Evolutionary conservation across 805 yeast genomes (phyloP).

Genomic region (Cyberlindnera suaveolens): DNA sequence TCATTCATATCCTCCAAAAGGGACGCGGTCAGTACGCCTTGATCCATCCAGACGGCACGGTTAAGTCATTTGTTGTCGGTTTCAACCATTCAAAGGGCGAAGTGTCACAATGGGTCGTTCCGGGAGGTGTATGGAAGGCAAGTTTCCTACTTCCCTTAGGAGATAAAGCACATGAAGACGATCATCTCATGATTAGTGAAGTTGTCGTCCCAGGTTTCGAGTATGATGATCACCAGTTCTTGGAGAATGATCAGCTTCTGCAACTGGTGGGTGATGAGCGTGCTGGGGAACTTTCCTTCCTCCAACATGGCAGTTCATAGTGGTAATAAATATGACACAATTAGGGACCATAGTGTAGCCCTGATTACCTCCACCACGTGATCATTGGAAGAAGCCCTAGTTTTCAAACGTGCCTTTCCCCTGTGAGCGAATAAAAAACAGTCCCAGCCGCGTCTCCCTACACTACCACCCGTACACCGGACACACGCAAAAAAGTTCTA

Average conservation of each 20-base stretch:
- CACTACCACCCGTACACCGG: neutral
- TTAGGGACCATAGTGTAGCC: neutral
- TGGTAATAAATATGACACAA: too few relatives aligned
- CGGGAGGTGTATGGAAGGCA: conserved; percentile 53
- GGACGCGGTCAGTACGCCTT: conserved; percentile 53
- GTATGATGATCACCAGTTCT: conserved; percentile 43
- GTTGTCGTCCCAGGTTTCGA: conserved; percentile 61
- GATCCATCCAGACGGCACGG: conserved; percentile 42
- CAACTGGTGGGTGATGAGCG: conserved; percentile 32
- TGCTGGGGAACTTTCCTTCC: conserved; percentile 32
- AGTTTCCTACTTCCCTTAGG: conserved; percentile 39
- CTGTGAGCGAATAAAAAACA: too few relatives aligned
- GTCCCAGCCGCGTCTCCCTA: neutral
- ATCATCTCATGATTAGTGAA: conserved; percentile 44
- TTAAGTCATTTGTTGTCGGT: conserved; percentile 48
- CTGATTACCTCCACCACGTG: neutral
- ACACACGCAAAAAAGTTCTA: neutral
- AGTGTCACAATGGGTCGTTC: conserved; percentile 57
- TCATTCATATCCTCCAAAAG: conserved; percentile 47
- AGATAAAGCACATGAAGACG: conserved; percentile 28
- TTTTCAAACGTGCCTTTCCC: neutral
- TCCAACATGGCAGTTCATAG: conserved; percentile 19
- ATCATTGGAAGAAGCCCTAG: neutral
- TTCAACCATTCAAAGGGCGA: conserved; percentile 42
- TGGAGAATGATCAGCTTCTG: conserved; percentile 30